These are phyloP conservation scores for Saccharomycopsis fodiens DNA, from an alignment of 805 yeast genomes.

Conservation along the genomic window DNA sequence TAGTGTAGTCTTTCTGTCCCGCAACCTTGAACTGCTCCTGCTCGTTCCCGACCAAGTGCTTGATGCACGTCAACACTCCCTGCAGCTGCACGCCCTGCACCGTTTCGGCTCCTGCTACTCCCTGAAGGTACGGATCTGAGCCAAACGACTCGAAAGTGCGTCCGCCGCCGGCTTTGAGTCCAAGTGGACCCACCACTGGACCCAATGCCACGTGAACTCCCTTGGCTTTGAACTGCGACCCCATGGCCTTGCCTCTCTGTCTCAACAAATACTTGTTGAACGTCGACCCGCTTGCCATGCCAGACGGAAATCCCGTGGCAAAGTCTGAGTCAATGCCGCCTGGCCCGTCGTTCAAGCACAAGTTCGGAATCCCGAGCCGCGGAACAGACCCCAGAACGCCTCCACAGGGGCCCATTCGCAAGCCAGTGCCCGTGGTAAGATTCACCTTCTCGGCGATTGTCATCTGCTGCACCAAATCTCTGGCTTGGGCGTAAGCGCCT, in stretches of 20 bases:
- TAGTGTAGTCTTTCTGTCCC: neutral
- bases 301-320: constrained; percentile 50
- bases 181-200: constrained; percentile 54
- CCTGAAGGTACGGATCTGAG: constrained; percentile 54
- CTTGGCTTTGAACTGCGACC: constrained; percentile 43
- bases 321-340: constrained; percentile 52
- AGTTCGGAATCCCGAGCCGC: constrained; percentile 42
- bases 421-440: constrained; percentile 55
- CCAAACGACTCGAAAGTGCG: constrained; percentile 60
- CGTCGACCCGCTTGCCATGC: constrained; percentile 49
- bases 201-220: constrained; percentile 53
- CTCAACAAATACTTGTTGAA: constrained; percentile 45
- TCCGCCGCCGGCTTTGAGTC: constrained; percentile 54
- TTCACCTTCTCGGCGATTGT: constrained; percentile 52
- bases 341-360: constrained; percentile 58
- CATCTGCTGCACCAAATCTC: constrained; percentile 46
- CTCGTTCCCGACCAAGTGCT: constrained; percentile 52
- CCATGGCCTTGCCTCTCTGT: constrained; percentile 48
- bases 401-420: constrained; percentile 53
- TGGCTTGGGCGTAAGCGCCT: constrained; percentile 49
- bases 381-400: constrained; percentile 56
- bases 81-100: constrained; percentile 51
- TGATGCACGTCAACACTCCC: constrained; percentile 48
- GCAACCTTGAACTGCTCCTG: constrained; percentile 52
- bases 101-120: constrained; percentile 43